Evolutionary conservation across 306 rosid species (phyloP).

Genomic region (Prinsepia uniflora): DNA sequence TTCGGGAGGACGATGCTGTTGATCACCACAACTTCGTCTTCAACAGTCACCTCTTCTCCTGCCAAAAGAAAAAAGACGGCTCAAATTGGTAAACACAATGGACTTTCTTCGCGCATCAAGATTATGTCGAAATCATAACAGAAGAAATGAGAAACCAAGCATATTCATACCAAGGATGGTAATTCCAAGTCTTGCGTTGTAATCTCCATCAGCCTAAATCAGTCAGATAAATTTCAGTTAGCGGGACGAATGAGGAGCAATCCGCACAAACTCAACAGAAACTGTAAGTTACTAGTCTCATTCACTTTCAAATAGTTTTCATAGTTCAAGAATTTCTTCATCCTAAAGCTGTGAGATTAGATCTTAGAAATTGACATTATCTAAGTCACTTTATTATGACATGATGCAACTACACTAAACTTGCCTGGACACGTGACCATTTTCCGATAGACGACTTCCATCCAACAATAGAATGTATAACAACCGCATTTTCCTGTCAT

Average conservation of each 20-base stretch:
- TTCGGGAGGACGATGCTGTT: slow-evolving; percentile 54
- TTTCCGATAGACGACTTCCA: slow-evolving; percentile 93
- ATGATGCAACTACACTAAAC: slow-evolving; percentile 29
- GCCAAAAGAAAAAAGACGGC: slow-evolving; percentile 7
- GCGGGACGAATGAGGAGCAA: slow-evolving; percentile 7
- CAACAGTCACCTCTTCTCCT: slow-evolving; percentile 54
- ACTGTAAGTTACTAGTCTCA: background rate
- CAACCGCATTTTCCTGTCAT: slow-evolving; percentile 84
- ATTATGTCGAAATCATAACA: background rate
- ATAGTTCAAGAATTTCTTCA: background rate
- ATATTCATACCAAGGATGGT: slow-evolving; percentile 41
- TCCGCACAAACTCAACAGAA: background rate
- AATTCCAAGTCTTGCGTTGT: slow-evolving; percentile 45
- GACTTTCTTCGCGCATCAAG: background rate
- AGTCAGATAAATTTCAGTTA: slow-evolving; percentile 26
- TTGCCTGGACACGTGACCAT: slow-evolving; percentile 97
- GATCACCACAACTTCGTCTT: slow-evolving; percentile 57
- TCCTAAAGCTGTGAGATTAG: background rate
- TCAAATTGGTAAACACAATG: background rate
- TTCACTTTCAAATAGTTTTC: background rate
- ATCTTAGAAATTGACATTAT: background rate
- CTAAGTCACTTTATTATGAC: background rate
- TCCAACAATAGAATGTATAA: slow-evolving; percentile 80
- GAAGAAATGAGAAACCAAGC: slow-evolving; percentile 10
- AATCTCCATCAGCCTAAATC: slow-evolving; percentile 42